These are phyloP conservation scores for Eimeria necatrix DNA, from an alignment of 169 alveolate species.

Conservation along the genomic window DNA sequence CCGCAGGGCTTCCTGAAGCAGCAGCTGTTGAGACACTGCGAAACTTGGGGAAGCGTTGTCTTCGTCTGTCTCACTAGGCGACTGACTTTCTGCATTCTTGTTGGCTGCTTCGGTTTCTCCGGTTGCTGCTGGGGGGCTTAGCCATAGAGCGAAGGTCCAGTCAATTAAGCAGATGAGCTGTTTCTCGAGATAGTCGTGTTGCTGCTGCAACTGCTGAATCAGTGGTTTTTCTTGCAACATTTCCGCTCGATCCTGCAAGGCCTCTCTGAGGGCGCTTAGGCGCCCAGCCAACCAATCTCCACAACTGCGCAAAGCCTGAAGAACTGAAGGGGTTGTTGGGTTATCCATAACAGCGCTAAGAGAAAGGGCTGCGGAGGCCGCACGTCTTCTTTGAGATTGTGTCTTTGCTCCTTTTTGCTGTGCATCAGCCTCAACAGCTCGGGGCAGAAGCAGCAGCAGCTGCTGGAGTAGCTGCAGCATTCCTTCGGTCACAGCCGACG, in stretches of 20 bases:
- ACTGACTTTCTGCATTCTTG: background rate
- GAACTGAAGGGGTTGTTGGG: constrained; percentile 62
- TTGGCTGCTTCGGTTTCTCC: background rate
- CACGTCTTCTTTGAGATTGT: constrained; percentile 62
- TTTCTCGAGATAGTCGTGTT: constrained; percentile 50
- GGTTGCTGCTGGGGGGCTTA: background rate
- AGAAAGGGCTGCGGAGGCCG: constrained; percentile 69
- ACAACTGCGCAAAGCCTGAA: constrained; percentile 73
- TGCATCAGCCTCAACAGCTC: constrained; percentile 67
- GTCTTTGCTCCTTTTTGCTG: constrained; percentile 45
- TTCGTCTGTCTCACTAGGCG: constrained; percentile 14
- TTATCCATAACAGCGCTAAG: constrained; percentile 57
- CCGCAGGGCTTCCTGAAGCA: constrained; percentile 67
- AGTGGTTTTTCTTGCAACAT: background rate
- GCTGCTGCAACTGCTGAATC: constrained; percentile 47
- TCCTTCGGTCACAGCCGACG: constrained; percentile 16
- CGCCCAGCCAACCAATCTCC: constrained; percentile 69
- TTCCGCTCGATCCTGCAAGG: constrained; percentile 7
- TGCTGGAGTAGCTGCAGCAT: constrained; percentile 76
- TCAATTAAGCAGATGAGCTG: constrained; percentile 45
- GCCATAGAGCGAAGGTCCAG: constrained; percentile 69
- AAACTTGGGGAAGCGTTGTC: background rate
- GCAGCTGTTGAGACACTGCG: constrained; percentile 42
- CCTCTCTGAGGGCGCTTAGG: constrained; percentile 56
- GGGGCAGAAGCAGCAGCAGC: constrained; percentile 76